A percentile compares a stretch with the other conserved stretches of the same genome.
These are phyloP conservation scores for Globisporangium acanthophoron DNA, from an alignment of 352 stramenopile species.

Conservation along the genomic window DNA sequence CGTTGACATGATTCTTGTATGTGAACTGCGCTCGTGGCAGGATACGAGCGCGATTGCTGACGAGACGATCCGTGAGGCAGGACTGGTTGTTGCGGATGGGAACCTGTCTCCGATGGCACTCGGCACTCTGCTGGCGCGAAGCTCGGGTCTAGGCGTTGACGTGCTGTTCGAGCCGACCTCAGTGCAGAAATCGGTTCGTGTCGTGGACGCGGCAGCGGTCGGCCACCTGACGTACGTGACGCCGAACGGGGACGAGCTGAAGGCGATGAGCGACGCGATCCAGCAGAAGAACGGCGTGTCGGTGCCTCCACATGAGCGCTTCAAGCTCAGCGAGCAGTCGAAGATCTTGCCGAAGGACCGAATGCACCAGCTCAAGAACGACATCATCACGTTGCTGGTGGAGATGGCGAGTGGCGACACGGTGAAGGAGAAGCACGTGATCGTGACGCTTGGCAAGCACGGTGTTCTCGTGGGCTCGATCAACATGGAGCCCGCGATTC, in stretches of 20 bases:
- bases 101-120: conserved; percentile 59
- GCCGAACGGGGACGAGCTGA: conserved; percentile 71
- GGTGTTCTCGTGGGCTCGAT: conserved; percentile 65
- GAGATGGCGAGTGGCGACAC: conserved; percentile 54
- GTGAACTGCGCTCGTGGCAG: conserved; percentile 11
- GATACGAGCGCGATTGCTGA: conserved; percentile 36
- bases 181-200: conserved; percentile 68
- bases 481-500: conserved; percentile 32
- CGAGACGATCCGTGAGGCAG: conserved; percentile 38
- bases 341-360: conserved; percentile 29
- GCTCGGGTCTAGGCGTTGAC: conserved; percentile 27
- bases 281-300: conserved; percentile 19
- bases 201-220: conserved; percentile 45
- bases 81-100: conserved; percentile 69
- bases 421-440: conserved; percentile 48
- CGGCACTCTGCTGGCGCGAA: conserved; percentile 39
- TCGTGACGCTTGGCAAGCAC: conserved; percentile 77
- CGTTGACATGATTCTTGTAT: background rate
- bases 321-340: conserved; percentile 44
- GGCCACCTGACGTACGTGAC: conserved; percentile 63
- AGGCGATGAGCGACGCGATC: conserved; percentile 64
- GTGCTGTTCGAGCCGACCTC: conserved; percentile 86
- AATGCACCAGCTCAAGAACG: conserved; percentile 60
- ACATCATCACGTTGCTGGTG: conserved; percentile 61
- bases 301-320: conserved; percentile 29